These are phyloP conservation scores for Pythium chondricola DNA, from an alignment of 352 stramenopile genomes.

Conservation along the genomic window DNA sequence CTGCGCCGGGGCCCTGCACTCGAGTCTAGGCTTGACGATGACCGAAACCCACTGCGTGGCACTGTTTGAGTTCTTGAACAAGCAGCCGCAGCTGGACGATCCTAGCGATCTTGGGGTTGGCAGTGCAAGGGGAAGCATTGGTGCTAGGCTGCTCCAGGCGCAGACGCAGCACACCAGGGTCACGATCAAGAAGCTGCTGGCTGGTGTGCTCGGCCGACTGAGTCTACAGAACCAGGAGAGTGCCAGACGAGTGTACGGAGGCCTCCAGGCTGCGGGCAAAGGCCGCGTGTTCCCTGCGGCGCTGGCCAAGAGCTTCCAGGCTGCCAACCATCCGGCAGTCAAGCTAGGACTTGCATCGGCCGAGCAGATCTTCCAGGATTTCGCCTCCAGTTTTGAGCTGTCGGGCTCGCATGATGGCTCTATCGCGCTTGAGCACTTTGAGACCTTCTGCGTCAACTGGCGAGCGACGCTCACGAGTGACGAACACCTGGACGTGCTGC, in stretches of 20 bases:
- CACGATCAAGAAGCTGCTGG: conserved; percentile 30
- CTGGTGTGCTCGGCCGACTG: conserved; percentile 33
- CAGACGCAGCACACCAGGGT: conserved; percentile 31
- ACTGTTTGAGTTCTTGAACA: conserved; percentile 41
- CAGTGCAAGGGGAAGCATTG: conserved; percentile 14
- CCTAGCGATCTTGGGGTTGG: background rate
- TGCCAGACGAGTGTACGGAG: conserved; percentile 33
- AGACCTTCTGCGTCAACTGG: conserved; percentile 50
- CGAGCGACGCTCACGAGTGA: conserved; percentile 45
- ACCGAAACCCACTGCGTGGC: conserved; percentile 37
- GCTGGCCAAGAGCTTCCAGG: conserved; percentile 58
- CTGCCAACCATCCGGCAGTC: conserved; percentile 49
- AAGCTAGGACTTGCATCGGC: conserved; percentile 31
- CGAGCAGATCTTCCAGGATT: conserved; percentile 58
- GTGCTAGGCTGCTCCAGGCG: conserved; percentile 31
- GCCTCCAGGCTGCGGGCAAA: conserved; percentile 37
- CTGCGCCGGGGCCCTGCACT: conserved; percentile 34
- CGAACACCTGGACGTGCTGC: conserved; percentile 44
- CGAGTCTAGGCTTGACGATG: conserved; percentile 30
- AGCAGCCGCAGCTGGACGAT: conserved; percentile 19
- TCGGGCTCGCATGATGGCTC: conserved; percentile 28
- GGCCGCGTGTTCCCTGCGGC: conserved; percentile 55
- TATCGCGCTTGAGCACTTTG: conserved; percentile 57
- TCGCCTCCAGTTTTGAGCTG: conserved; percentile 61
- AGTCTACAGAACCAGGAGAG: conserved; percentile 28